Base-by-base conservation (phyloP, 2,329 filamentous ascomycete genomes). In the Orbilia oligospora region DNA sequence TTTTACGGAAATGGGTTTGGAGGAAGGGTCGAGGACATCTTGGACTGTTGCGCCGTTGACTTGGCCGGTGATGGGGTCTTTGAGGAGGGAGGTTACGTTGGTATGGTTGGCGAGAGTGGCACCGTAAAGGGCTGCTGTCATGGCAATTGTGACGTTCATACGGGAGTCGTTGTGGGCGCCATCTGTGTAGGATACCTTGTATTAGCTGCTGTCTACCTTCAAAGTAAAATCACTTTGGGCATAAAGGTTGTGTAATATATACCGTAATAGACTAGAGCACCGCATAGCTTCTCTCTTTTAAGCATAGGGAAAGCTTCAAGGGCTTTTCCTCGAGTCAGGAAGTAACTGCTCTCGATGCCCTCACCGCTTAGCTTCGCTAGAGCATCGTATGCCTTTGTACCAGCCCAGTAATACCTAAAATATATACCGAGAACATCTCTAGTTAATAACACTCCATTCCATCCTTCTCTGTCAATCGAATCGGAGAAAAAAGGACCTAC, bases 111-210 rank as follows among this genome's bases (percentile, higher is more conserved):
- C 89, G 46, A 96, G 89, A 3, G 92, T 97, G 70, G 90, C 90
- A 36, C 93, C 93, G 83, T 96, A 97, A 51, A 97, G 86, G n/a
- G 93, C 92, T 71, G 93, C 93, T 18, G 93, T 97, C 90, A 95
- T 93, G 20, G 92, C 93, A 72, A 97, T 87, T 8, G 92, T 94
- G 30, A 96, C 91, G 83, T 97, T 97, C 93, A 97, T 97, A 63
- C 93, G 90, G 20, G 93, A 96, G 84, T 97, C 93, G 83, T 97
- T 97, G 85, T 97, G 93, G 33, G 92, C 93, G 81, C 93, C 93
- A 85, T 97, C 93, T 82, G 41, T 30, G 8, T 3, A 24, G n/a
- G n/a, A n/a, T n/a, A n/a, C 33, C 3, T 3, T 30, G 69, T 14
- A 27, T 71, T 71, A 77, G 67, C 53, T 18, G 88, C 72, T 22